Evolutionary conservation across 139 green algal genomes (phyloP), one percentile per base, ranked within the genome.

Genomic region (Micractinium sp.): DNA sequence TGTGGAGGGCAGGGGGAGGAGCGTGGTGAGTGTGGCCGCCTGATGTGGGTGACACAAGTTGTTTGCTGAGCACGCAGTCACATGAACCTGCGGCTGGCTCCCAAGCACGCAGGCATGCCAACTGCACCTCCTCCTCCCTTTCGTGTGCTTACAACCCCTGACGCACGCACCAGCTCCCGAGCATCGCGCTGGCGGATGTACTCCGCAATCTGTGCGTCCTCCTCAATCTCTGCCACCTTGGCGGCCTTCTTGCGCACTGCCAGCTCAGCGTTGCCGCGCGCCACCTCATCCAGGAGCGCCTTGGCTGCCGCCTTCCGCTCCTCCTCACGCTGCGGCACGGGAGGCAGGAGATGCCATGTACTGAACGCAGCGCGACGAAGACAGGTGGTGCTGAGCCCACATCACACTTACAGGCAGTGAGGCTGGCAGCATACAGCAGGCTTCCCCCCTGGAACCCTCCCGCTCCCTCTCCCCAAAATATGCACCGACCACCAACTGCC

Each of bases 261-360:
- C 67, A 75, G 66, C 47, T 82, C 31, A 12, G 79, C 80, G 47
- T 90, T 90, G 41, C 53, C 79, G 15, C 7, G 23, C 18, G 66
- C 47, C 79, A 90, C 87, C 69, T 90, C 87, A 12, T 82, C 87
- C 87, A 90, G 2, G 18, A 90, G 66, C 2, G 80, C 87, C 2
- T 23, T 22, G 2, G 80, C 87, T 0, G 87, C 87, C 20, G 67
- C 87, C 67, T 82, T 81, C 22, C 80, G 87, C 66, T 82, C 87
- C 80, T 61, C 67, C 80, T 90, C 87, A 15, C 29, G 53, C 80
- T 90, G 80, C 20, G 63, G 63, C 2, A 71, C 2, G 63, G 13
- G 63, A 27, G 63, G 20, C 53, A 75, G 29, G 38, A 5, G 77
- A 56, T 81, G 76, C 3, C 76, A 38, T n/a, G 35, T 35, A 33